phyloP scores from a whole-genome alignment of 352 stramenopile species.

The Globisporangium echinulatum region DNA sequence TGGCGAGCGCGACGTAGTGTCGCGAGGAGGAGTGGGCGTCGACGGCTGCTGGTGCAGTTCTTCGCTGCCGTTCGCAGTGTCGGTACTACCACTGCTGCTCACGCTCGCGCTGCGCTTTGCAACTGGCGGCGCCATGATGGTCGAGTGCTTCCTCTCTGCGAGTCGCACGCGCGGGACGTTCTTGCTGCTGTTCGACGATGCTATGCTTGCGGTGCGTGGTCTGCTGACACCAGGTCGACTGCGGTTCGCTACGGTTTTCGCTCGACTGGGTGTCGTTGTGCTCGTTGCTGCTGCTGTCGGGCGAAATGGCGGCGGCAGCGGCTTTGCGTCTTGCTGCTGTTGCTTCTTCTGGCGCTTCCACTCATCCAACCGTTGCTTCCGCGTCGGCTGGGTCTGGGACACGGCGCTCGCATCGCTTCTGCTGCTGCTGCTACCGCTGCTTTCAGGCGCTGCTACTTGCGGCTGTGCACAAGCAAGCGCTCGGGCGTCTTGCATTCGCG shows the following conservation, averaged over 20 bases:
- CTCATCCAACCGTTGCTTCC: conserved; percentile 23
- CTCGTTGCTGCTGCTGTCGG: not conserved
- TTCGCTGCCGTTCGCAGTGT: not conserved
- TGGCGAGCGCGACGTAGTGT: not conserved
- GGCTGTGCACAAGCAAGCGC: conserved; percentile 1
- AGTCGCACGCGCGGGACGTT: not conserved
- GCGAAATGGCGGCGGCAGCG: conserved; percentile 3
- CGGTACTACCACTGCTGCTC: not conserved
- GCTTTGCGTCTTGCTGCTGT: conserved; percentile 6
- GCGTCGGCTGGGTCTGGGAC: conserved; percentile 4
- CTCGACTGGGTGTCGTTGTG: not conserved
- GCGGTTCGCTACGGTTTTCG: no score
- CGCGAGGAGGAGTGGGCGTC: not conserved
- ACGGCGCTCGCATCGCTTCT: not conserved
- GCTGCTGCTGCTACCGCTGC: no score
- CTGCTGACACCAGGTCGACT: not conserved
- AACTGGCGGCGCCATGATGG: not conserved
- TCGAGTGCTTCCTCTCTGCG: not conserved
- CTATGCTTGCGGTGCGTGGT: conserved; percentile 4
- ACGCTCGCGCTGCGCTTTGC: conserved; percentile 4
- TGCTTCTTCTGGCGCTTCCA: conserved; percentile 16
- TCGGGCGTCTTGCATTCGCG: not conserved
- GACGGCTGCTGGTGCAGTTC: not conserved
- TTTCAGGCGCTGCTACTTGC: not conserved
- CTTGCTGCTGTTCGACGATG: conserved; percentile 1